Percentiles rank a stretch among this genome's conserved stretches.
These are phyloP conservation scores for Rhypophila decipiens DNA, from an alignment of 495 filamentous ascomycete genomes.

Conservation along the genomic window DNA sequence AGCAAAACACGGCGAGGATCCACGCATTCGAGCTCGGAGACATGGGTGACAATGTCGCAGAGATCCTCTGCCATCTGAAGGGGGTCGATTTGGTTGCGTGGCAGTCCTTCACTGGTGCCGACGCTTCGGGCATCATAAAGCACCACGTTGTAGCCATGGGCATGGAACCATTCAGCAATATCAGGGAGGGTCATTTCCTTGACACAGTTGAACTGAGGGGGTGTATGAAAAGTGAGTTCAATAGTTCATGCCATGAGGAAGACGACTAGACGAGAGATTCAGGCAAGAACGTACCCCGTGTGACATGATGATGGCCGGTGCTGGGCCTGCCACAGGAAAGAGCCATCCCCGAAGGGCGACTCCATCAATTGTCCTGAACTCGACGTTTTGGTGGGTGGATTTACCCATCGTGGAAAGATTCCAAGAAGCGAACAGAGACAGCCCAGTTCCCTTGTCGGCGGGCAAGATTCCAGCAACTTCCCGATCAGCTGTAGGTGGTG, in stretches of 20 bases:
- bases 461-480: too few species aligned
- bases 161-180: conserved; percentile 1
- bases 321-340: neutral
- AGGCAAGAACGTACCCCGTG: conserved; percentile 1
- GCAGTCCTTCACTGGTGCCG: neutral
- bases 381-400: too few species aligned
- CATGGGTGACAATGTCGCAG: neutral
- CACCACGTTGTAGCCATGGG: neutral
- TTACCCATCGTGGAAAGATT: too few species aligned
- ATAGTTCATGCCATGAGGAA: neutral
- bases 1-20: neutral
- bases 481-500: too few species aligned
- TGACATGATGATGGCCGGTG: conserved; percentile 2
- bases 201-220: conserved; percentile 2
- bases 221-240: neutral
- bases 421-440: too few species aligned
- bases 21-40: neutral
- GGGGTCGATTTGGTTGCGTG: conserved; percentile 1
- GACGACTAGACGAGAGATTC: too few species aligned
- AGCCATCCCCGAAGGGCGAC: neutral
- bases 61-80: conserved; percentile 1
- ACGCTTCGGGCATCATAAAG: neutral
- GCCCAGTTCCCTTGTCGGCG: too few species aligned
- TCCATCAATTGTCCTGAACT: conserved; percentile 4
- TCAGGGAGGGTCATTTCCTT: conserved; percentile 5